Percentiles rank a stretch among this genome's conserved stretches.
These are phyloP conservation scores for Mycena rebaudengoi DNA, from an alignment of 768 basidiomycete genomes.

Conservation along the genomic window DNA sequence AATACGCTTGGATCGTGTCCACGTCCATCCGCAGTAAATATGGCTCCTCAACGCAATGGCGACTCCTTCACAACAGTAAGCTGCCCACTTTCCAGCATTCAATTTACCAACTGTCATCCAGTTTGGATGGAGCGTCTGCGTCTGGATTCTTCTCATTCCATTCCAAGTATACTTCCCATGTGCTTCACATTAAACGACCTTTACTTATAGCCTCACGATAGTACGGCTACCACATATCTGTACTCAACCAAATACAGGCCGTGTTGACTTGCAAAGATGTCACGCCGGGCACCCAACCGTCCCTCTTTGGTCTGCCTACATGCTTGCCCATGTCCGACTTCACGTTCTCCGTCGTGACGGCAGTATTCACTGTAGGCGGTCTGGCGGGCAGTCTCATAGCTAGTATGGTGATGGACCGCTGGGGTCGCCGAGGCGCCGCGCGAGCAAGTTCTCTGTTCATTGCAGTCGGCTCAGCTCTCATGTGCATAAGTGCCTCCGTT, in stretches of 20 bases:
- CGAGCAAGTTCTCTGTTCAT: conserved; percentile 65
- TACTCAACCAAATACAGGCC: conserved; percentile 87
- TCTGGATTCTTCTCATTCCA: conserved; percentile 72
- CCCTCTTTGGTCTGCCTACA: conserved; percentile 58
- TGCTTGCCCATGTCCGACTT: conserved; percentile 85
- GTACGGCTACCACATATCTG: conserved; percentile 95
- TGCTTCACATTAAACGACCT: background rate
- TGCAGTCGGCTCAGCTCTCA: conserved; percentile 68
- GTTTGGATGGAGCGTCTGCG: conserved; percentile 70
- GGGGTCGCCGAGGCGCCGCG: conserved; percentile 76
- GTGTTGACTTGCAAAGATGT: conserved; percentile 73
- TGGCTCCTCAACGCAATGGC: conserved; percentile 8
- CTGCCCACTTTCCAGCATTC: background rate
- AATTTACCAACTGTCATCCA: conserved; percentile 51
- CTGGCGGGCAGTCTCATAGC: conserved; percentile 78
- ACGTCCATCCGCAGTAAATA: too few species aligned
- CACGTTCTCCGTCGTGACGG: conserved; percentile 84
- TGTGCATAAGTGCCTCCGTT: conserved; percentile 69
- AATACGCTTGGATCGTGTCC: too few species aligned
- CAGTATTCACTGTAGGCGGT: conserved; percentile 89
- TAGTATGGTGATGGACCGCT: conserved; percentile 72
- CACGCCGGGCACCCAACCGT: conserved; percentile 30
- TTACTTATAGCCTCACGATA: conserved; percentile 37
- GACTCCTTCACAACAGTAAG: conserved; percentile 19
- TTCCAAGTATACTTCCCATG: conserved; percentile 55